phyloP scores from a whole-genome alignment of 495 filamentous ascomycete species.

The Hyaloscypha hepaticicola region DNA sequence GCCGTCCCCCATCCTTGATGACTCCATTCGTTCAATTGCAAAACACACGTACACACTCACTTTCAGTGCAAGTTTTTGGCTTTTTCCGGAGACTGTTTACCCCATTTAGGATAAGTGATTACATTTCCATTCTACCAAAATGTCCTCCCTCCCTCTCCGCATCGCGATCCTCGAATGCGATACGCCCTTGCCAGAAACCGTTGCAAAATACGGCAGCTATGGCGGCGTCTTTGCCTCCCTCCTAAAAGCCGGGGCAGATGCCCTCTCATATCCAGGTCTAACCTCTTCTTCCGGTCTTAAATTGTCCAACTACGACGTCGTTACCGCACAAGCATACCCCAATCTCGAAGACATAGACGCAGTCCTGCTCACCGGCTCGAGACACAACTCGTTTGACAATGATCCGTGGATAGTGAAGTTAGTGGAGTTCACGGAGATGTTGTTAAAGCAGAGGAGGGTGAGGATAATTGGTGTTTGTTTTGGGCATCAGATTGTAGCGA shows the following conservation, averaged over 20 bases:
- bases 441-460: slow-evolving; percentile 53
- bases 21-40: not conserved
- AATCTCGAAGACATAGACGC: slow-evolving; percentile 72
- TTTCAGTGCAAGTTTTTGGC: not conserved
- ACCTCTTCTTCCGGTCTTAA: slow-evolving; percentile 44
- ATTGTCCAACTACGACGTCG: slow-evolving; percentile 67
- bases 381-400: slow-evolving; percentile 20
- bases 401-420: slow-evolving; percentile 70
- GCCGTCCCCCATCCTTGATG: not conserved
- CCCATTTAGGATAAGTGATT: not conserved
- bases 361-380: slow-evolving; percentile 76
- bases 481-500: slow-evolving; percentile 84
- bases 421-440: slow-evolving; percentile 62
- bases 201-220: slow-evolving; percentile 69
- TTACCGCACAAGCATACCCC: slow-evolving; percentile 62
- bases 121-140: not conserved
- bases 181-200: slow-evolving; percentile 56
- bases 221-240: slow-evolving; percentile 68
- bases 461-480: slow-evolving; percentile 81
- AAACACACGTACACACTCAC: not conserved
- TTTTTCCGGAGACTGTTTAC: not conserved
- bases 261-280: slow-evolving; percentile 32
- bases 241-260: slow-evolving; percentile 39
- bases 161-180: slow-evolving; percentile 87
- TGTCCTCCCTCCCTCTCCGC: slow-evolving; percentile 54